Evolutionary conservation across 2,329 filamentous ascomycete genomes (phyloP).

Genomic region (Pseudogymnoascus sp.): DNA sequence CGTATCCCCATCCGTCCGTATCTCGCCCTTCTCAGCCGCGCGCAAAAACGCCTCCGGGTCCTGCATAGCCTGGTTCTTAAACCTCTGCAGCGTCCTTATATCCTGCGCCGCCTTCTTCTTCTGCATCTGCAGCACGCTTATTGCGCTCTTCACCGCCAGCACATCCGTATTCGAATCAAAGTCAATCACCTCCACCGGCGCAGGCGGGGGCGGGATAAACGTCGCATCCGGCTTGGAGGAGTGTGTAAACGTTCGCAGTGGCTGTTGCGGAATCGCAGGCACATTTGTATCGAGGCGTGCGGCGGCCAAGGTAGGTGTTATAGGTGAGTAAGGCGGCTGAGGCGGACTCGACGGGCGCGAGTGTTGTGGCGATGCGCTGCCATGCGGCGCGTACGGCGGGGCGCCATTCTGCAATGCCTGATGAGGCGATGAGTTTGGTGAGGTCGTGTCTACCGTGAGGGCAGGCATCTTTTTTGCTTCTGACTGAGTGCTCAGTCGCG

Average conservation of each 20-base stretch:
- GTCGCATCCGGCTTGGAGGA: slow-evolving; percentile 36
- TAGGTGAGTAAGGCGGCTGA: slow-evolving; percentile 26
- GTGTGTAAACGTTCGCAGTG: slow-evolving; percentile 37
- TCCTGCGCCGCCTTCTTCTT: slow-evolving; percentile 69
- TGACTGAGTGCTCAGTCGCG: background rate
- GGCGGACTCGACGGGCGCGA: slow-evolving; percentile 24
- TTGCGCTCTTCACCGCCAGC: slow-evolving; percentile 76
- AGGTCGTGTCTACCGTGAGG: slow-evolving; percentile 21
- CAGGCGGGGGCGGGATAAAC: slow-evolving; percentile 39
- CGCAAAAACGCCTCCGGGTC: slow-evolving; percentile 66
- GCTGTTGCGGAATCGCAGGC: slow-evolving; percentile 2
- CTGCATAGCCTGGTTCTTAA: slow-evolving; percentile 63
- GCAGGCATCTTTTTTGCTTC: slow-evolving; percentile 19
- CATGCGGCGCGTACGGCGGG: slow-evolving; percentile 7
- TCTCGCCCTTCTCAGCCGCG: slow-evolving; percentile 58
- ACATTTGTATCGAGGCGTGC: slow-evolving; percentile 16
- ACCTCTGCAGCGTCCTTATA: slow-evolving; percentile 59
- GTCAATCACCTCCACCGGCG: slow-evolving; percentile 43
- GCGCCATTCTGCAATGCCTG: background rate
- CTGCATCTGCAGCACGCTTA: slow-evolving; percentile 82
- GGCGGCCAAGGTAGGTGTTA: slow-evolving; percentile 23
- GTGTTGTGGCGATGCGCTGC: slow-evolving; percentile 9
- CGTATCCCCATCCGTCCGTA: slow-evolving; percentile 32
- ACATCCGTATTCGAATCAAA: slow-evolving; percentile 72
- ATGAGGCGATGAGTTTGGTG: background rate